Evolutionary conservation across 2,329 filamentous ascomycete species (phyloP).

Genomic region (Gyromitra esculenta): DNA sequence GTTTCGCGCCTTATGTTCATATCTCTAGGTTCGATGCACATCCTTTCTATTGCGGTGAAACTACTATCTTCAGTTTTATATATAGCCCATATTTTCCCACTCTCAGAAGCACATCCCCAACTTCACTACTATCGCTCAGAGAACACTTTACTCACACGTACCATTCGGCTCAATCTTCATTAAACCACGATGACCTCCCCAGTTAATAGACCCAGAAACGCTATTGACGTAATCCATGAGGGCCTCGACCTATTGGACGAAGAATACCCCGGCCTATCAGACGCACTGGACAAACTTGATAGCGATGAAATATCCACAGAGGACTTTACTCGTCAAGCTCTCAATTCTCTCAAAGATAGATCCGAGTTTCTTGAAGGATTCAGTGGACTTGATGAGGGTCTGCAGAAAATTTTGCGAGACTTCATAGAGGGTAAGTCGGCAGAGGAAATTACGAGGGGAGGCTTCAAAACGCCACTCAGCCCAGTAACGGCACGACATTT

Average conservation of each 20-base stretch:
- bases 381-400: conserved; percentile 55
- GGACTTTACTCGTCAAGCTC: conserved; percentile 58
- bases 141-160: neutral
- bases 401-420: conserved; percentile 57
- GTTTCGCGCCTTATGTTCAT: no score
- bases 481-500: conserved; percentile 58
- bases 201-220: neutral
- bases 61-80: neutral
- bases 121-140: neutral
- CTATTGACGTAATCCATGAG: neutral
- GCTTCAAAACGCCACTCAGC: conserved; percentile 58
- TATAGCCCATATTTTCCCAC: neutral
- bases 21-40: no score
- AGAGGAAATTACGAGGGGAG: conserved; percentile 55
- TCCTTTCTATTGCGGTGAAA: no score
- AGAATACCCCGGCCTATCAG: conserved; percentile 56
- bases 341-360: conserved; percentile 59
- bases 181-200: neutral
- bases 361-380: conserved; percentile 58
- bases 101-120: neutral
- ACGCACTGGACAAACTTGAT: conserved; percentile 59
- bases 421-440: conserved; percentile 59
- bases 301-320: conserved; percentile 58
- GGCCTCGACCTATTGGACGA: neutral
- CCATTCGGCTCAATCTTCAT: neutral